phyloP scores from a whole-genome alignment of 106 monocot species.

The Agapanthus africanus region DNA sequence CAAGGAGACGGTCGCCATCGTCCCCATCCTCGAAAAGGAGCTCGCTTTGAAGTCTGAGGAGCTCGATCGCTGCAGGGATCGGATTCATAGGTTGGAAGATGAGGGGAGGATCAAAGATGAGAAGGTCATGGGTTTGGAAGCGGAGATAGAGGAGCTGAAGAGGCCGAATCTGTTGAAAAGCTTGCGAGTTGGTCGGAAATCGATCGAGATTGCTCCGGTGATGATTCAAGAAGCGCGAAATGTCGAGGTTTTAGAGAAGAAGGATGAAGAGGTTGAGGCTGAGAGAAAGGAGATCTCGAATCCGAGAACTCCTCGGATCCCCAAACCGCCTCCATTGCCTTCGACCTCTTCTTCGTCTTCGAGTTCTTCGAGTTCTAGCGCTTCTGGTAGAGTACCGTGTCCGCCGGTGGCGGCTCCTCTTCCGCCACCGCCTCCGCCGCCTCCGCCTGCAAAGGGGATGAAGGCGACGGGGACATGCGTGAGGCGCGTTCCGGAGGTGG shows the following conservation, averaged over 20 bases:
- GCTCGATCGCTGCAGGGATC: constrained; percentile 30
- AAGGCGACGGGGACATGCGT: constrained; percentile 27
- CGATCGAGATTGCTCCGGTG: too few species aligned
- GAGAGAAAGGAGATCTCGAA: too few species aligned
- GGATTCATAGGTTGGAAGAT: constrained; percentile 28
- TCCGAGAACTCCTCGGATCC: too few species aligned
- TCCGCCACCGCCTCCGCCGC: constrained; percentile 58
- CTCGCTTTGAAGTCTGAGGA: constrained; percentile 40
- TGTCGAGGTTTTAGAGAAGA: too few species aligned
- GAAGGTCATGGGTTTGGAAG: constrained; percentile 43
- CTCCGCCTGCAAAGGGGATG: constrained; percentile 30
- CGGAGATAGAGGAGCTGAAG: too few species aligned
- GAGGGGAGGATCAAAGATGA: constrained; percentile 39
- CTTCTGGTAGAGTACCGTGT: background rate
- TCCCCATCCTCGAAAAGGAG: constrained; percentile 80
- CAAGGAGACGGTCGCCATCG: constrained; percentile 80
- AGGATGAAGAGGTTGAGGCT: too few species aligned
- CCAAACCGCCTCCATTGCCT: constrained; percentile 66
- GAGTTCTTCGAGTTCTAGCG: constrained; percentile 27
- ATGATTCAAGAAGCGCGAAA: too few species aligned
- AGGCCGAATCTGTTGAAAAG: constrained; percentile 9
- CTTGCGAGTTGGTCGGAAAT: too few species aligned
- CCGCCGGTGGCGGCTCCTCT: background rate
- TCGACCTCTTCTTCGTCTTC: constrained; percentile 24
- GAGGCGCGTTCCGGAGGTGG: constrained; percentile 83